These are phyloP conservation scores for Aegilops umbellulata DNA, from an alignment of 176 grass and related monocot genomes.

Conservation along the genomic window DNA sequence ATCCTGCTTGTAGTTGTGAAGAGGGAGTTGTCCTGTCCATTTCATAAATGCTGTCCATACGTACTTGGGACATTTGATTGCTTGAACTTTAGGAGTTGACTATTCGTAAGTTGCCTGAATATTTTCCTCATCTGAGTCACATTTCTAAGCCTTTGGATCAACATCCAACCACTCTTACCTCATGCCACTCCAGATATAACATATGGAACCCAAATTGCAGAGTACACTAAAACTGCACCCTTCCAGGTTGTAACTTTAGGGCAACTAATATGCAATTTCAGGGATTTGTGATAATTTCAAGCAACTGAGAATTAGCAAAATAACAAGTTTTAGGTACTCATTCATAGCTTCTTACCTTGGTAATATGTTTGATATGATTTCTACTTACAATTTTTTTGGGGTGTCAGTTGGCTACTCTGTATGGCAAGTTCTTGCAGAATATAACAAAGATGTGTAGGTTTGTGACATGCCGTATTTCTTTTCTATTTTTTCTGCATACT, in stretches of 20 bases:
- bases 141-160: background rate
- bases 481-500: background rate
- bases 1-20: background rate
- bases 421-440: background rate
- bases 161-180: background rate
- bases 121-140: background rate
- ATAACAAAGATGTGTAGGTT: background rate
- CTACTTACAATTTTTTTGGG: constrained; percentile 8
- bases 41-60: constrained; percentile 3
- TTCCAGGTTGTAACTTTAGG: background rate
- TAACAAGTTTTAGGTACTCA: background rate
- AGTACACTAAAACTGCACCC: background rate
- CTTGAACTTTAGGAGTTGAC: background rate
- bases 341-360: background rate
- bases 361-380: background rate
- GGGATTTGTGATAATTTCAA: background rate
- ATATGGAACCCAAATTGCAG: background rate
- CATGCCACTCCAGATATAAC: background rate
- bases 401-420: background rate
- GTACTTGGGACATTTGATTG: background rate
- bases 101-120: background rate
- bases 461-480: background rate
- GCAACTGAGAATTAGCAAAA: background rate
- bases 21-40: background rate
- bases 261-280: background rate